Base-by-base conservation (phyloP, 169 alveolate species). In the Eimeria acervulina region DNA sequence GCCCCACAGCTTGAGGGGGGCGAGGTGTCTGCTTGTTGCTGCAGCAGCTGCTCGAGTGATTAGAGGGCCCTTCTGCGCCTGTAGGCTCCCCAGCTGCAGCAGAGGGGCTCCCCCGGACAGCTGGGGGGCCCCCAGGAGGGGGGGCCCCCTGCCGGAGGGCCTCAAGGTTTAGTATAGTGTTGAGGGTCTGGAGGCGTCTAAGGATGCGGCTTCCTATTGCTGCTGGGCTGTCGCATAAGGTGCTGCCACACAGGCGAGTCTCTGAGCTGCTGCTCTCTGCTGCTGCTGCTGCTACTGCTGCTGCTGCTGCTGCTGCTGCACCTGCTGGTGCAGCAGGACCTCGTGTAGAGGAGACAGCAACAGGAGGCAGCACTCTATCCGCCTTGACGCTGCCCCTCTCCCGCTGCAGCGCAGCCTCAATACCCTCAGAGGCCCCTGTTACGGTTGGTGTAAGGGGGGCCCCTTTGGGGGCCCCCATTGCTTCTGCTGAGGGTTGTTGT, bases 161-260 rank as follows among this genome's bases (percentile, higher is more conserved):
- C 87, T 74, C 55, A 36, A 28, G 28, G n/a, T 33, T 33, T 17
- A 38, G n/a, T 1, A 40, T 74, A 15, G 80, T 19, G 21, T 12
- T 76, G 5, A 76, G 52, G 33, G 87, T 76, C 19, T 76, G 87
- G 28, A 76, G 52, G 13, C 55, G 44, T 26, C 87, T 28, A 31
- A 76, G 87, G n/a, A 76, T 76, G 87, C 87, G 87, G 61, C 87
- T n/a, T 31, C 87, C 87, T 36, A 76, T 76, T 7, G 59, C 59
- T 40, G 87, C 55, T 76, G 87, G 87, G 59, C 87, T 76, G n/a
- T 76, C 87, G n/a, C n/a, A n/a, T n/a, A n/a, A n/a, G n/a, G n/a
- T n/a, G n/a, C n/a, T n/a, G n/a, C n/a, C n/a, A n/a, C 17, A 42
- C 59, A 26, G 19, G 87, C 4, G 42, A n/a, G 42, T 68, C 40